Evolutionary conservation across 2,329 filamentous ascomycete genomes (phyloP), one percentile per base, ranked within the genome.

Genomic region (Pseudogymnoascus pannorum): DNA sequence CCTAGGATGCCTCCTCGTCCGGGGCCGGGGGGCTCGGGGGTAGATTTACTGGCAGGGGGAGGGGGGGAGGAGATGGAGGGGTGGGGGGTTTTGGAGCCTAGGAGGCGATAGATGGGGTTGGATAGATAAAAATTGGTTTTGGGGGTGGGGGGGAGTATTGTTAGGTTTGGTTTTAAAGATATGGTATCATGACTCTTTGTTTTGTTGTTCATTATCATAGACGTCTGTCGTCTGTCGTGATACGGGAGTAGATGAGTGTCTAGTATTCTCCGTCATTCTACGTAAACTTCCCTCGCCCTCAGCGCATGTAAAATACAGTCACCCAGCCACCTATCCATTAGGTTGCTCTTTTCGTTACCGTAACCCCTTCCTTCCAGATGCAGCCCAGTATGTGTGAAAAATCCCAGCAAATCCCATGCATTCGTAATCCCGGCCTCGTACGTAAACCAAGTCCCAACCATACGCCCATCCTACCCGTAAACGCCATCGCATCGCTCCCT

Each of bases 21-120:
- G 12, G 33, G 11, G 29, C 66, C 35, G 2, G 35, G 33, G 8
- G 31, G 4, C 26, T 8, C 63, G 26, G 61, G 59, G 9, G 59
- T 61, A 8, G 69, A 72, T 67, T 58, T 72, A 7, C 59, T 72
- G 18, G n/a, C n/a, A n/a, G 67, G 62, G 5, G 66, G 65, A 58
- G 68, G 66, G 57, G 65, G 63, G 14, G 67, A 62, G n/a, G 62
- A 64, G n/a, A 44, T 60, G 35, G 64, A 58, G 38, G 64, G 65
- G 5, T 72, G 70, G 71, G 67, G 68, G 60, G 65, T 66, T 20
- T 62, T 72, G 61, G 68, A 67, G 33, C 70, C 71, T 1, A 44
- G 40, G 3, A 40, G 36, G 16, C 36, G 36, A 9, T 40, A 20
- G 16, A 4, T 18, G 36, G 18, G 18, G 2, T 20, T 9, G 40